Evolutionary conservation across 148 eudicot genomes (phyloP).

Genomic region (Arctostaphylos glauca): DNA sequence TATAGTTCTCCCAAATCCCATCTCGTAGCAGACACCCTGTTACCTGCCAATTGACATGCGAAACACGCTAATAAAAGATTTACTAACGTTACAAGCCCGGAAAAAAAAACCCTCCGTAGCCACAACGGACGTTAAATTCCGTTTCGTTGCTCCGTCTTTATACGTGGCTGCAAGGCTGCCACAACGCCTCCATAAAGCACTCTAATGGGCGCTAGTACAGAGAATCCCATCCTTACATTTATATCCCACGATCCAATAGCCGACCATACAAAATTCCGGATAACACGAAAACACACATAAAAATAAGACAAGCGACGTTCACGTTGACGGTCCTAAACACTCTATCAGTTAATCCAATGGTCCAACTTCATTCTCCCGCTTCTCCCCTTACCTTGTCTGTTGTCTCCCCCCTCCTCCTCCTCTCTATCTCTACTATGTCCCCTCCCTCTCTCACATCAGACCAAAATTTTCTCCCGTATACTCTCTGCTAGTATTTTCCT

Average conservation of each 20-base stretch:
- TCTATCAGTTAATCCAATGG: constrained; percentile 13
- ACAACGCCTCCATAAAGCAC: not conserved
- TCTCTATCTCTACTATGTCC: too few relatives aligned
- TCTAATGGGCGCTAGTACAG: not conserved
- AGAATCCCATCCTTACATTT: not conserved
- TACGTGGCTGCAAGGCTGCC: too few relatives aligned
- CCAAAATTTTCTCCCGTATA: not conserved
- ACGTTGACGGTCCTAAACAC: constrained; percentile 9
- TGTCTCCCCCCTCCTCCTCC: not conserved
- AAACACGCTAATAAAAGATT: too few relatives aligned
- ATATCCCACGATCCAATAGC: not conserved
- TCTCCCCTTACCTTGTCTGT: not conserved
- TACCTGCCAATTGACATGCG: too few relatives aligned
- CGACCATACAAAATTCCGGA: not conserved
- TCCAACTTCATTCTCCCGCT: not conserved
- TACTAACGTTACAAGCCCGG: too few relatives aligned
- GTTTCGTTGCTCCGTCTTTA: too few relatives aligned
- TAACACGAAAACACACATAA: not conserved
- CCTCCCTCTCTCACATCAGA: not conserved
- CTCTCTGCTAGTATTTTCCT: constrained; percentile 16
- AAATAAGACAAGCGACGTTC: not conserved
- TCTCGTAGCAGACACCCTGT: too few relatives aligned
- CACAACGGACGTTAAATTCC: too few relatives aligned
- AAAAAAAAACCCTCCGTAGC: too few relatives aligned
- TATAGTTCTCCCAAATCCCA: too few relatives aligned